Evolutionary conservation across 2,329 filamentous ascomycete species (phyloP).

Genomic region (Alternaria brassicicola): DNA sequence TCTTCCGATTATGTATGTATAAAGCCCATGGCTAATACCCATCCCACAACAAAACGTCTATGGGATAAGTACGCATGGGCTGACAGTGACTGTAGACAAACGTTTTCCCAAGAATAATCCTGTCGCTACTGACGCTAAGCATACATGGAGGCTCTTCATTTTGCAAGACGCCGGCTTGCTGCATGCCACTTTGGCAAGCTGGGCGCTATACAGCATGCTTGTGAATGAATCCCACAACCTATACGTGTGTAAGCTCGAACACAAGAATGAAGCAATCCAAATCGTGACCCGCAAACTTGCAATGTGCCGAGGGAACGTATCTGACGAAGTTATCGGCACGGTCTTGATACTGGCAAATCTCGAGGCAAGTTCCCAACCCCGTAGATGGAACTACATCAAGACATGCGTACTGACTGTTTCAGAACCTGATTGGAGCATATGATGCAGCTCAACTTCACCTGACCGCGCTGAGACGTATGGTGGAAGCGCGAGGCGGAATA

Average conservation of each 20-base stretch:
- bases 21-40: not conserved
- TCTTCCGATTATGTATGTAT: slow-evolving; percentile 34
- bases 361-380: slow-evolving; percentile 20
- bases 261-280: slow-evolving; percentile 36
- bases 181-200: slow-evolving; percentile 37
- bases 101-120: slow-evolving; percentile 22
- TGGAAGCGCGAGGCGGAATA: slow-evolving; percentile 30
- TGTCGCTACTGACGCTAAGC: slow-evolving; percentile 27
- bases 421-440: slow-evolving; percentile 36
- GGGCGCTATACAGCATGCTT: slow-evolving; percentile 35
- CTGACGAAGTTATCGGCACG: slow-evolving; percentile 33
- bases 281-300: slow-evolving; percentile 30
- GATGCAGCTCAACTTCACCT: slow-evolving; percentile 25
- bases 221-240: slow-evolving; percentile 16
- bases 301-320: slow-evolving; percentile 16
- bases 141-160: slow-evolving; percentile 34
- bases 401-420: not conserved
- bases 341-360: slow-evolving; percentile 35
- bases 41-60: not conserved
- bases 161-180: slow-evolving; percentile 30
- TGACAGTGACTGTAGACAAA: slow-evolving; percentile 20
- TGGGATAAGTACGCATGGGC: not conserved
- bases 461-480: slow-evolving; percentile 31
- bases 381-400: not conserved
- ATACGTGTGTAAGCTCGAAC: slow-evolving; percentile 24